A percentile compares a stretch with the other conserved stretches of the same genome.
phyloP scores from a whole-genome alignment of 352 stramenopile genomes.

The Plasmopara viticola region DNA sequence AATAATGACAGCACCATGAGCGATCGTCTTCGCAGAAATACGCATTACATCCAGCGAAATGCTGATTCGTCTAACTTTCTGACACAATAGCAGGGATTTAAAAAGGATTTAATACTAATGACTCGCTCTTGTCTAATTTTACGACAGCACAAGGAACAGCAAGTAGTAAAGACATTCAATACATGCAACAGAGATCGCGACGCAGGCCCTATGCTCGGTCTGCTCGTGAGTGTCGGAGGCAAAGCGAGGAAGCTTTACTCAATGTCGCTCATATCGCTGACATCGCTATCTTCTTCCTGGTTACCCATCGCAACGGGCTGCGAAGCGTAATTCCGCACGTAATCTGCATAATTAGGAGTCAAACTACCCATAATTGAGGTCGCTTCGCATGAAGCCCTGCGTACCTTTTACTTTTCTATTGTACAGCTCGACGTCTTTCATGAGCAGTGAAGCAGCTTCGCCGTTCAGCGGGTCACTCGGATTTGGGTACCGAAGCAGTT shows the following conservation, averaged over 20 bases:
- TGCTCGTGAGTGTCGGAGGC: neutral
- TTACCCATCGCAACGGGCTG: conserved; percentile 69
- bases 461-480: conserved; percentile 88
- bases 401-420: conserved; percentile 84
- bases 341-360: conserved; percentile 34
- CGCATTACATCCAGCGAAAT: conserved; percentile 81
- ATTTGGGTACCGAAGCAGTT: conserved; percentile 91
- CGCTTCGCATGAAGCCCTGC: neutral
- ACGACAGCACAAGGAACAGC: neutral
- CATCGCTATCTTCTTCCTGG: conserved; percentile 68
- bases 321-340: conserved; percentile 73
- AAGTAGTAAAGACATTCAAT: conserved; percentile 15
- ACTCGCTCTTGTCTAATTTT: conserved; percentile 15
- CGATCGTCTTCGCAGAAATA: conserved; percentile 70
- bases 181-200: conserved; percentile 9
- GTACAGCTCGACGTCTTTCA: conserved; percentile 86
- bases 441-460: conserved; percentile 83
- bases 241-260: conserved; percentile 20
- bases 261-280: conserved; percentile 83
- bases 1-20: conserved; percentile 55
- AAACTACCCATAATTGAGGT: neutral
- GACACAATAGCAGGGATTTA: conserved; percentile 38
- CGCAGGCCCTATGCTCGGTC: no score
- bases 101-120: conserved; percentile 25
- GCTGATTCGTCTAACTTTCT: conserved; percentile 78